Evolutionary conservation across 1,284 basidiomycete genomes (phyloP).

Genomic region (Coniferiporia sulphurascens): DNA sequence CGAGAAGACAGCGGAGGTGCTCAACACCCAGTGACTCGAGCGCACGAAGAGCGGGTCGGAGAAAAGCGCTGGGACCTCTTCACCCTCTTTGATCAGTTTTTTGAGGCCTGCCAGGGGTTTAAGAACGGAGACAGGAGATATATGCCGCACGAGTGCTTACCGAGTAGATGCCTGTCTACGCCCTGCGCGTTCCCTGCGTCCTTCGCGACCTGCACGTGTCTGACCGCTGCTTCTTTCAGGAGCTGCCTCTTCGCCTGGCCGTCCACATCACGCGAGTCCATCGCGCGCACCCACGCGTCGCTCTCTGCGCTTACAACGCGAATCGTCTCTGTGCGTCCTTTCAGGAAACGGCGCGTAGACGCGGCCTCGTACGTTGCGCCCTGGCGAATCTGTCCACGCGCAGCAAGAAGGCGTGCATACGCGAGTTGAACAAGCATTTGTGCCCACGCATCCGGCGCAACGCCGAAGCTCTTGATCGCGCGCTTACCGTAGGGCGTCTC

Average conservation of each 20-base stretch:
- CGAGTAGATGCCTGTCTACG: conserved; percentile 80
- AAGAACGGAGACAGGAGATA: neutral
- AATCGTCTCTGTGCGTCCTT: conserved; percentile 87
- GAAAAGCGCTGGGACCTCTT: conserved; percentile 63
- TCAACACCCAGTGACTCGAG: conserved; percentile 67
- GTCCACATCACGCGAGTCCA: conserved; percentile 48
- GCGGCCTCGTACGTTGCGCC: conserved; percentile 87
- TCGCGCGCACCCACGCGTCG: conserved; percentile 68
- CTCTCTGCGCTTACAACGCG: conserved; percentile 71
- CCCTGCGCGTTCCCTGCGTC: conserved; percentile 71
- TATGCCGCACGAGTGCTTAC: conserved; percentile 35
- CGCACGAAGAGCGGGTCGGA: conserved; percentile 66
- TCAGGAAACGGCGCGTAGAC: conserved; percentile 76
- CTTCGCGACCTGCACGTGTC: conserved; percentile 67
- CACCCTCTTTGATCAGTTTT: conserved; percentile 55
- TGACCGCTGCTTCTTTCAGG: conserved; percentile 64
- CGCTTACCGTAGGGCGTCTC: conserved; percentile 81
- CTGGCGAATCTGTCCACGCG: conserved; percentile 21
- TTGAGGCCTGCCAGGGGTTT: conserved; percentile 50
- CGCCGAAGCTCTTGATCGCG: conserved; percentile 81
- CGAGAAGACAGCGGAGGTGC: conserved; percentile 85
- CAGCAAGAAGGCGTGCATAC: conserved; percentile 58
- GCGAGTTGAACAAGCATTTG: conserved; percentile 89
- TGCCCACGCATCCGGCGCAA: conserved; percentile 89
- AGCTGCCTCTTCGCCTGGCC: conserved; percentile 47